Evolutionary conservation across 2,329 filamentous ascomycete genomes (phyloP).

Genomic region (Zasmidium cellare): DNA sequence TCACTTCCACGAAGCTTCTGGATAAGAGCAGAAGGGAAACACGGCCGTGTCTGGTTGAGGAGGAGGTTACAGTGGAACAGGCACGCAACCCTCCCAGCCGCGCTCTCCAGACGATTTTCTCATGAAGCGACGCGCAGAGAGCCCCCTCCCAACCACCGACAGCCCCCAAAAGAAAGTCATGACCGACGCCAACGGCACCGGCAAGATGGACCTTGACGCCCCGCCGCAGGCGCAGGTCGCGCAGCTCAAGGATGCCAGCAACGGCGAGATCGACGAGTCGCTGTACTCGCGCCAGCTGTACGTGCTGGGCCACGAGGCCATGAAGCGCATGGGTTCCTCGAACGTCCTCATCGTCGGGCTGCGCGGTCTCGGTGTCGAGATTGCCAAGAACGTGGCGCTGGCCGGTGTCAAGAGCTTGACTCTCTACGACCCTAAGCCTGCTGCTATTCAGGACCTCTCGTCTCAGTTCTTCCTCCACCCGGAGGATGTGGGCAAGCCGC

Average conservation of each 20-base stretch:
- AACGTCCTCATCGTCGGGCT: conserved; percentile 90
- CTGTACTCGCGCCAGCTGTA: conserved; percentile 69
- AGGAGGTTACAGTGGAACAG: not conserved
- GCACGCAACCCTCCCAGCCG: conserved; percentile 5
- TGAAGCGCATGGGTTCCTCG: conserved; percentile 98
- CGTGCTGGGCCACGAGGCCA: conserved; percentile 75
- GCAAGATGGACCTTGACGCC: conserved; percentile 63
- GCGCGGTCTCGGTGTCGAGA: conserved; percentile 93
- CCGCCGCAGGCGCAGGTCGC: conserved; percentile 58
- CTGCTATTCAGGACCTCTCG: conserved; percentile 83
- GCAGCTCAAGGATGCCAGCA: conserved; percentile 55
- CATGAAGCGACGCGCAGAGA: conserved; percentile 12
- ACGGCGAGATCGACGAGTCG: conserved; percentile 67
- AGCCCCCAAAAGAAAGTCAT: conserved; percentile 10
- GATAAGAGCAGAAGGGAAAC: not conserved
- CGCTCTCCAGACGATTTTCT: conserved; percentile 1
- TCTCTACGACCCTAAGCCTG: conserved; percentile 83
- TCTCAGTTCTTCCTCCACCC: conserved; percentile 94
- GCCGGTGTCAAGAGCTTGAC: conserved; percentile 97
- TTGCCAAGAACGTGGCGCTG: conserved; percentile 97
- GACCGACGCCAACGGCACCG: conserved; percentile 36
- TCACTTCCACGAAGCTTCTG: not conserved
- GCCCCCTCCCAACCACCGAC: conserved; percentile 2
- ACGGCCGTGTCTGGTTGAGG: not conserved
- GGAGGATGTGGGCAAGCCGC: conserved; percentile 87